Conservation (phyloP, 73 alveolate genomes). For the Diophrys sp. region DNA sequence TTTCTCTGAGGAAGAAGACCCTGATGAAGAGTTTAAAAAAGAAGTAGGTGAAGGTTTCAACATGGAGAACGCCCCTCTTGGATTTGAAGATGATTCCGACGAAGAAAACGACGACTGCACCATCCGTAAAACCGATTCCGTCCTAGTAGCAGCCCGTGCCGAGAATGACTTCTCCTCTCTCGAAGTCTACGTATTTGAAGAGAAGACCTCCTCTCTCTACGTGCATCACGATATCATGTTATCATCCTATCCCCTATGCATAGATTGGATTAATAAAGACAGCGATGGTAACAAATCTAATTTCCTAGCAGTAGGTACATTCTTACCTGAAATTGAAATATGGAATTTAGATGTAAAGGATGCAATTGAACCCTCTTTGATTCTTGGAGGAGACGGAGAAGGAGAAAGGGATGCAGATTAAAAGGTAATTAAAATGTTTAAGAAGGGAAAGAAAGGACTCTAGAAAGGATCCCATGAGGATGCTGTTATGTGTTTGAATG, state of each 20-base stretch:
- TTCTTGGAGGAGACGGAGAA: conserved; percentile 84
- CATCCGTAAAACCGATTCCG: conserved; percentile 88
- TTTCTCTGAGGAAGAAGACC: too few species aligned
- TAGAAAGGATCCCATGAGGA: conserved; percentile 88
- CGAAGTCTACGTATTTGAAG: conserved; percentile 93
- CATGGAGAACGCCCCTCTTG: conserved; percentile 55
- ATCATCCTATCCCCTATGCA: conserved; percentile 90
- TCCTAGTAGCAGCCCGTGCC: conserved; percentile 91
- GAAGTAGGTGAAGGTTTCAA: too few species aligned
- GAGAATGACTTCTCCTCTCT: conserved; percentile 91
- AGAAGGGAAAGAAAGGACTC: conserved; percentile 70
- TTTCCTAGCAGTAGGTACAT: conserved; percentile 90
- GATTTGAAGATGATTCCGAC: conserved; percentile 79
- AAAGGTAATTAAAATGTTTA: conserved; percentile 28
- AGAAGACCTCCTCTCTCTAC: conserved; percentile 83
- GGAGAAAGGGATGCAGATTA: conserved; percentile 30
- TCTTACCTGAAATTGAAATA: conserved; percentile 93
- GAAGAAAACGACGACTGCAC: conserved; percentile 95
- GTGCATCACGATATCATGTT: conserved; percentile 97
- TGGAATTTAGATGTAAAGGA: conserved; percentile 94
- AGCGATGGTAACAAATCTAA: conserved; percentile 74
- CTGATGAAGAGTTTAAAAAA: too few species aligned
- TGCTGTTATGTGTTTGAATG: conserved; percentile 85
- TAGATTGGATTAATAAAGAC: conserved; percentile 87
- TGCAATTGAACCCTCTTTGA: conserved; percentile 84